Conservation (phyloP, 2,329 filamentous ascomycete genomes). For the Pseudogymnoascus verrucosus region DNA sequence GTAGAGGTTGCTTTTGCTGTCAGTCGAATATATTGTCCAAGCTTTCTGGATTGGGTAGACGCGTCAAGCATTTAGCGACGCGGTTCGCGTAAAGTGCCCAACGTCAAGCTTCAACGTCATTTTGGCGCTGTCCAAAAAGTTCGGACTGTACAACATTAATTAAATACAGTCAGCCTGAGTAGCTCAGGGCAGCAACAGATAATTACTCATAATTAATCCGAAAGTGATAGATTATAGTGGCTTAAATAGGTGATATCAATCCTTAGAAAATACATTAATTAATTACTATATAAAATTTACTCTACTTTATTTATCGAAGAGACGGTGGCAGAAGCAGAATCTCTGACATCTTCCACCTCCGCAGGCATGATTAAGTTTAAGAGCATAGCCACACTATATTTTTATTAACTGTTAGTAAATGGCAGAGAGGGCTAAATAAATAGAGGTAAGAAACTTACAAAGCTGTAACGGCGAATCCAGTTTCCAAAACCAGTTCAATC, state of each 20-base stretch:
- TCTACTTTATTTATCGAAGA: not conserved
- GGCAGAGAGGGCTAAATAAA: not conserved
- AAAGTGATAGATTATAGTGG: not conserved
- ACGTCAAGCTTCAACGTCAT: not conserved
- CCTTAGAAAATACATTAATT: not conserved
- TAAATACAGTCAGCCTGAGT: not conserved
- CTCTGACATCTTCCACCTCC: not conserved
- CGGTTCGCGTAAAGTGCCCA: slow-evolving; percentile 8
- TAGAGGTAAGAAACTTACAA: not conserved
- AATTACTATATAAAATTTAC: not conserved
- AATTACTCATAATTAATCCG: not conserved
- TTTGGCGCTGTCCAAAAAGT: not conserved
- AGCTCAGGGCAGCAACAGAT: not conserved
- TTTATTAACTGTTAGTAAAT: not conserved
- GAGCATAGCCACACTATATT: not conserved
- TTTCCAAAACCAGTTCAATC: slow-evolving; percentile 64
- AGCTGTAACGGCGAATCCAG: slow-evolving; percentile 66
- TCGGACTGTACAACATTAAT: no score
- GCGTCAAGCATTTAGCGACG: slow-evolving; percentile 7
- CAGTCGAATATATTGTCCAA: not conserved
- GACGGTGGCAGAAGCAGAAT: not conserved
- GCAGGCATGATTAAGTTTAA: not conserved
- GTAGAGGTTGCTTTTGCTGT: not conserved
- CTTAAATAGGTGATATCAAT: not conserved
- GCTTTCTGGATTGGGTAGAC: not conserved